phyloP scores from a whole-genome alignment of 169 alveolate species.

The Plasmodium vivax region DNA sequence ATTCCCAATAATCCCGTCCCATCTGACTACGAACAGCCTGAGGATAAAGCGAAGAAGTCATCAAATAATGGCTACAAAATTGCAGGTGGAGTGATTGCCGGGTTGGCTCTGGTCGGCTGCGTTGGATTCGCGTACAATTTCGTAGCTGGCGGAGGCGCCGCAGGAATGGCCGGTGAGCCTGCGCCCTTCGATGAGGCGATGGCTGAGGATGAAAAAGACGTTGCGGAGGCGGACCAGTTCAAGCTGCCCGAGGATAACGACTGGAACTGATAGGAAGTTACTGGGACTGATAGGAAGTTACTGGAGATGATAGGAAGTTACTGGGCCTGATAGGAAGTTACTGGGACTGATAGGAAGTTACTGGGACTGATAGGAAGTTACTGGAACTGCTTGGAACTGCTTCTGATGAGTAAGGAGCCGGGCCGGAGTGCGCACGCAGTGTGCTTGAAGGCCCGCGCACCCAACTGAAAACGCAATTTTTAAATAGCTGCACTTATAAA shows the following conservation, averaged over 20 bases:
- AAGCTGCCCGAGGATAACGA: constrained; percentile 73
- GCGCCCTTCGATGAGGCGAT: constrained; percentile 65
- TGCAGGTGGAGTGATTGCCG: constrained; percentile 73
- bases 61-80: constrained; percentile 51
- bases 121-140: constrained; percentile 52
- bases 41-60: not conserved
- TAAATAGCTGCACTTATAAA: not conserved
- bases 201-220: constrained; percentile 43
- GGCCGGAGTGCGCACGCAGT: not conserved
- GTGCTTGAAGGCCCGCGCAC: not conserved
- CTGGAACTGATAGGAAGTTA: constrained; percentile 23
- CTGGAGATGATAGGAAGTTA: constrained; percentile 14
- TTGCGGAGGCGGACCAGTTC: constrained; percentile 42
- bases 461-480: not conserved
- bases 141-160: constrained; percentile 4
- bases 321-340: constrained; percentile 16
- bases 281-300: constrained; percentile 14
- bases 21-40: not conserved
- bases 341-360: constrained; percentile 19
- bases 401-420: not conserved
- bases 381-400: not conserved
- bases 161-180: constrained; percentile 19
- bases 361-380: constrained; percentile 11
- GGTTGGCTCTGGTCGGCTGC: constrained; percentile 52
- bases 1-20: not conserved